Conservation (phyloP, 1,284 basidiomycete species). For the Cutaneotrichosporon mucoides region DNA sequence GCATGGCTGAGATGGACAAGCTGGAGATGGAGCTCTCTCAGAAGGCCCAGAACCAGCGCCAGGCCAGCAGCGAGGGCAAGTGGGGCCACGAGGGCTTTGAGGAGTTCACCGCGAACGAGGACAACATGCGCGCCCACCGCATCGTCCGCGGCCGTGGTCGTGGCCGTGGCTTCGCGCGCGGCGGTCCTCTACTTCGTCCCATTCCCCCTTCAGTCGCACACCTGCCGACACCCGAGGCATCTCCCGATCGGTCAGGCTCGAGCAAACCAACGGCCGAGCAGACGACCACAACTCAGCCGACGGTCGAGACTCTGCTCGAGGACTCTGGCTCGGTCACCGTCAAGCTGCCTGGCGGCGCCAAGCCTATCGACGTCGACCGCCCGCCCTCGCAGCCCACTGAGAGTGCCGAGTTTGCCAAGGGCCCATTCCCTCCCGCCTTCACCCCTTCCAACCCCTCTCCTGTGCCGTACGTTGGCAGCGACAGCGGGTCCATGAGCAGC, state of each 20-base stretch:
- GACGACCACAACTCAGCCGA: constrained; percentile 19
- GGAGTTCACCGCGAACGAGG: constrained; percentile 17
- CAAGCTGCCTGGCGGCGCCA: constrained; percentile 28
- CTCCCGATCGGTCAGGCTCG: constrained; percentile 12
- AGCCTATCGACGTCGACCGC: constrained; percentile 6
- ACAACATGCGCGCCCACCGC: constrained; percentile 13
- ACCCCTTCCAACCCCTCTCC: constrained; percentile 17
- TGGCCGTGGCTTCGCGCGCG: constrained; percentile 8
- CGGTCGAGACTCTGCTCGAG: constrained; percentile 26
- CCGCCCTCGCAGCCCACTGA: constrained; percentile 9
- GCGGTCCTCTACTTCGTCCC: not conserved
- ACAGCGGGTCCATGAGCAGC: constrained; percentile 33
- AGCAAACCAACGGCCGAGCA: constrained; percentile 7
- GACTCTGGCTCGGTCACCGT: constrained; percentile 29
- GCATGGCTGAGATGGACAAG: constrained; percentile 33
- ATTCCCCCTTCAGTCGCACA: constrained; percentile 6
- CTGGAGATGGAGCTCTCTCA: constrained; percentile 23
- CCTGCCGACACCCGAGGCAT: constrained; percentile 19
- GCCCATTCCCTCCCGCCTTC: constrained; percentile 17
- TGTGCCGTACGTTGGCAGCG: constrained; percentile 20
- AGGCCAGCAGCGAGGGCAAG: constrained; percentile 9
- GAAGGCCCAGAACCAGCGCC: not conserved
- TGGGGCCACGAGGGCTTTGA: constrained; percentile 46
- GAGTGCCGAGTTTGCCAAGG: constrained; percentile 4
- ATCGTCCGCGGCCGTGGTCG: constrained; percentile 15